Base-by-base conservation (phyloP, 1,139 yeast genomes). In the Torulaspora globosa region DNA sequence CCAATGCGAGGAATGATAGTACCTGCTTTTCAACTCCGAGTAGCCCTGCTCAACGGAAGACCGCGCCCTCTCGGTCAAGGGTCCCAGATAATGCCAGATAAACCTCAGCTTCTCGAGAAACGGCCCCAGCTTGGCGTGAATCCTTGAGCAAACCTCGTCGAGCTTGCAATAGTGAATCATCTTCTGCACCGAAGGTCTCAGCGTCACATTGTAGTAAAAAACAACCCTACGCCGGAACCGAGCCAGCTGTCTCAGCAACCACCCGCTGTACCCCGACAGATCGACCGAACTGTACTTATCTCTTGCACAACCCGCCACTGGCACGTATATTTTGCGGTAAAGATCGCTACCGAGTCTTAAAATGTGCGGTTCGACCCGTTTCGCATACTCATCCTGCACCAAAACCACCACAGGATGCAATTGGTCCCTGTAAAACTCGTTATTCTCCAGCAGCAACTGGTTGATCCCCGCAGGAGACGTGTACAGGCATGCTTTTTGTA, bases 391-490 rank as follows among this genome's bases (percentile, higher is more conserved):
- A 5, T 28, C 39, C 18, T 36, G 44, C 14, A 44, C 38, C 28
- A 41, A 28, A 14, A 31, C 26, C 38, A 39, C 7, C 21, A 41
- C 47, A 5, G 50, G 48, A 31, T 39, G 36, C 21, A 55, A 29
- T 14, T 43, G 43, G 16, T 48, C 43, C 19, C 43, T 46, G 36
- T 55, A 55, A 12, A 49, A 32, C 8, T 30, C 42, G 28, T 39
- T 48, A 14, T 43, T 39, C 18, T 46, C 46, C 10, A 37, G 18
- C 24, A 56, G 35, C 16, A 36, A 24, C 10, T 39, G 30, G 38
- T 54, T 48, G 57, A 58, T 52, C 5, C 41, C 37, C 6, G 41
- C 21, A n/a, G 57, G 55, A 7, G 52, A 37, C 6, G 59, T 50
- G 40, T 54, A 54, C 24, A 50, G 52, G 29, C 62, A 57, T 12